These are phyloP conservation scores for Pichia membranifaciens DNA, from an alignment of 805 yeast genomes.

Conservation along the genomic window DNA sequence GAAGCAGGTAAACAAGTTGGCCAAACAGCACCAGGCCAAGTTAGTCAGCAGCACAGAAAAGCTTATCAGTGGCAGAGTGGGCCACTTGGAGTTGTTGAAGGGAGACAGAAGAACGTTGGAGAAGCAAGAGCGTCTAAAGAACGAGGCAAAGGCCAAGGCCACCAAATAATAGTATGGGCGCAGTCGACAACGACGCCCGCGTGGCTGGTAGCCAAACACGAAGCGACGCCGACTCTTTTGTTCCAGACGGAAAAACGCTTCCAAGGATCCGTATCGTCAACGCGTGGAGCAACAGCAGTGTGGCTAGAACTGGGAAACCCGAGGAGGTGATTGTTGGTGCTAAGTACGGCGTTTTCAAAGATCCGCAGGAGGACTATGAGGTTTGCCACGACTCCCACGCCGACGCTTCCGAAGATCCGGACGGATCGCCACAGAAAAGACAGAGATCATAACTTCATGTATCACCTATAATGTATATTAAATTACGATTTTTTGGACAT, in stretches of 20 bases:
- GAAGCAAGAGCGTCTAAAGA: slow-evolving; percentile 34
- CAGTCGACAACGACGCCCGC: too few species aligned
- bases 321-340: neutral
- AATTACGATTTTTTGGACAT: too few species aligned
- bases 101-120: slow-evolving; percentile 86
- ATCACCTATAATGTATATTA: too few species aligned
- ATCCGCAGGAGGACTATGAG: neutral
- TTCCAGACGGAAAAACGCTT: too few species aligned
- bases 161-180: too few species aligned
- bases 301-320: neutral
- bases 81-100: slow-evolving; percentile 85
- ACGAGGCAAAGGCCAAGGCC: slow-evolving; percentile 30
- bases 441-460: too few species aligned
- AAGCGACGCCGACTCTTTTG: too few species aligned
- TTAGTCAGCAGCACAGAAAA: slow-evolving; percentile 55
- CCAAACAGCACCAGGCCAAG: slow-evolving; percentile 41
- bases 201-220: too few species aligned
- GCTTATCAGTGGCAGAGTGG: slow-evolving; percentile 82
- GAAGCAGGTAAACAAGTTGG: slow-evolving; percentile 42
- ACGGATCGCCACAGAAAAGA: too few species aligned
- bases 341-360: neutral
- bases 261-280: neutral
- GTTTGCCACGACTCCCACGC: neutral
- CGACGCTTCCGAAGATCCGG: too few species aligned
- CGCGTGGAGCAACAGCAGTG: slow-evolving; percentile 2